Evolutionary conservation across 2,329 filamentous ascomycete species (phyloP), one percentile per base, ranked within the genome.

Genomic region (Cercospora sp.): DNA sequence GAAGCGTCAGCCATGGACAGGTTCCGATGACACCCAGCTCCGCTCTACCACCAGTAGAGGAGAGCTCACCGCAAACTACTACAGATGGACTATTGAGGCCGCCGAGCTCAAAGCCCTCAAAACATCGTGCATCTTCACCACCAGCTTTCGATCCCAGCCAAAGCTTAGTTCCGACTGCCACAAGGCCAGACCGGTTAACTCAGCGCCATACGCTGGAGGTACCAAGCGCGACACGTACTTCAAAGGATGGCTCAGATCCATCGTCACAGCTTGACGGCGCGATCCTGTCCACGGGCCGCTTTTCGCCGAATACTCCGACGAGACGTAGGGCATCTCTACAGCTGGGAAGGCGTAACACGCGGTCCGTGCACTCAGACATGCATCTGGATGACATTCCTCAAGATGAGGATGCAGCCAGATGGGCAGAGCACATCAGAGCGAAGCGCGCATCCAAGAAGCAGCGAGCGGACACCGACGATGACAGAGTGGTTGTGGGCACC

Each of bases 141-240:
- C 82, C 77, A 71, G 81, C 74, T 69, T 82, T 73, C 55, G 70
- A 72, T 42, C 66, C 74, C 0, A 61, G 66, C 23, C 66, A 77
- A 2, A 89, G 90, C 9, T 84, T 89, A 71, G 77, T 61, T 75
- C 87, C 74, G 87, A 88, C 73, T 80, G 81, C 42, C 79, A 78
- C 87, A 8, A 83, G 84, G 13, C 82, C 83, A 33, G 80, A 86
- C 20, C 86, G 87, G 65, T 82, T 94, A 60, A 90, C 91, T 78
- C 92, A 97, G 69, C 89, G 94, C 72, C 91, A 97, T 80, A 97
- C 93, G 0, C 85, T 97, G 28, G 93, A 97, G 79, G 92, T 97
- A 0, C 93, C 94, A 7, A 91, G 90, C 79, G 79, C 84, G 16
- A 84, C 86, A 36, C 87, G 92, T 73, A 86, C 82, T 63, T 93